Conservation (phyloP, 306 rosid genomes). For the Sicyos baderoa region DNA sequence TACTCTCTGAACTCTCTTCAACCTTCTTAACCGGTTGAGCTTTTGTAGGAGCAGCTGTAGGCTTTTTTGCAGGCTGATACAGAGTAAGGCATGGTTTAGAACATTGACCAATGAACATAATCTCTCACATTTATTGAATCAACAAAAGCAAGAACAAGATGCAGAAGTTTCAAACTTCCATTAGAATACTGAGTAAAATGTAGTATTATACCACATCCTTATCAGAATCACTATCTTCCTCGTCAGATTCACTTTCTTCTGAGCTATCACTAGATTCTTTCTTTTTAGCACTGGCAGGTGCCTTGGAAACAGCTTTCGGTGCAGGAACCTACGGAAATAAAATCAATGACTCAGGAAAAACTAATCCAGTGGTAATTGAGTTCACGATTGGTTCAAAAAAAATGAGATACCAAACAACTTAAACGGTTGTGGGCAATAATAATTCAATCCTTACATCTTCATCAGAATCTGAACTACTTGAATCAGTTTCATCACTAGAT, state of each 20-base stretch:
- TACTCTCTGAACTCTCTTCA: constrained; percentile 25
- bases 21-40: constrained; percentile 22
- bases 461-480: constrained; percentile 41
- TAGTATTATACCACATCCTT: background rate
- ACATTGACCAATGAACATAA: background rate
- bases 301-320: constrained; percentile 18
- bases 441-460: constrained; percentile 28
- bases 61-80: constrained; percentile 21
- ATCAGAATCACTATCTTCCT: constrained; percentile 19
- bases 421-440: background rate
- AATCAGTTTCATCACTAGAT: constrained; percentile 24
- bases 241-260: constrained; percentile 27
- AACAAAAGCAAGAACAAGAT: background rate
- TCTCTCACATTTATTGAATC: background rate
- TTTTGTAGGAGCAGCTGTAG: constrained; percentile 21
- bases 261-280: constrained; percentile 33
- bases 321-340: constrained; percentile 5
- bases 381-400: background rate
- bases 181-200: background rate
- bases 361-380: too few relatives aligned
- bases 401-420: background rate
- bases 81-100: background rate
- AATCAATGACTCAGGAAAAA: background rate
- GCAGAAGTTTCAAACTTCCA: background rate
- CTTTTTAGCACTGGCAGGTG: constrained; percentile 30